phyloP scores from a whole-genome alignment of 2,329 filamentous ascomycete species.

The Diaporthe humulicola region DNA sequence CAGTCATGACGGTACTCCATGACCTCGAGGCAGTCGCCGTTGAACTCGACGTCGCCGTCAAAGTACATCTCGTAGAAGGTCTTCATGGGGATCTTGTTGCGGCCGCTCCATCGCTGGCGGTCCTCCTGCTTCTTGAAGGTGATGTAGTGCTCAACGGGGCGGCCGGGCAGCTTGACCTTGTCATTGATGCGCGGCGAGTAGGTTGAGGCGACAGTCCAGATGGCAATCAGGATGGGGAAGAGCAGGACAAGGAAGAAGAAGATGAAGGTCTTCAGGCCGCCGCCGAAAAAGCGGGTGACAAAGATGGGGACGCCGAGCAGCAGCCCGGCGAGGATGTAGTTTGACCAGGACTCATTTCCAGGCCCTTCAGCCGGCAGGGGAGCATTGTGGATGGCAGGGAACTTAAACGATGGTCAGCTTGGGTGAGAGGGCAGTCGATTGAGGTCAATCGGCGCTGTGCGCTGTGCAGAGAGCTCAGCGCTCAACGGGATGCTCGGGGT shows the following conservation, averaged over 20 bases:
- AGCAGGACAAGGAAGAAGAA: constrained; percentile 86
- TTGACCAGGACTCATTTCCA: constrained; percentile 89
- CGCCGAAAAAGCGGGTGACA: constrained; percentile 84
- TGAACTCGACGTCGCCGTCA: constrained; percentile 93
- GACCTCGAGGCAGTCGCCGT: constrained; percentile 88
- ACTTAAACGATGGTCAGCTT: constrained; percentile 62
- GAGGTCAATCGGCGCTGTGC: not conserved
- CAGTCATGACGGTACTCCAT: constrained; percentile 97
- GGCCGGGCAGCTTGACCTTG: constrained; percentile 87
- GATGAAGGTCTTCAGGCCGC: constrained; percentile 87
- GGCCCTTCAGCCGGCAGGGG: constrained; percentile 91
- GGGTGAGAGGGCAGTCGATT: constrained; percentile 1
- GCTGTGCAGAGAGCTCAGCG: not conserved
- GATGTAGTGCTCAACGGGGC: constrained; percentile 90
- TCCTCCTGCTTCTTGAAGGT: constrained; percentile 78
- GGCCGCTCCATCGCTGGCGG: constrained; percentile 77
- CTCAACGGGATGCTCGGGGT: not conserved
- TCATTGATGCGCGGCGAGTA: constrained; percentile 92
- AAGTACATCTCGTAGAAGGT: constrained; percentile 99
- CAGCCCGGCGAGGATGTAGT: constrained; percentile 78
- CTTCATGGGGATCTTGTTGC: constrained; percentile 87
- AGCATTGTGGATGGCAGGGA: constrained; percentile 90
- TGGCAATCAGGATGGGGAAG: constrained; percentile 82
- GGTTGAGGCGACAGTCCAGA: constrained; percentile 85
- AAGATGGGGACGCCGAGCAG: constrained; percentile 81